Base-by-base conservation (phyloP, 495 filamentous ascomycete genomes). In the Penicillium tannophilum region DNA sequence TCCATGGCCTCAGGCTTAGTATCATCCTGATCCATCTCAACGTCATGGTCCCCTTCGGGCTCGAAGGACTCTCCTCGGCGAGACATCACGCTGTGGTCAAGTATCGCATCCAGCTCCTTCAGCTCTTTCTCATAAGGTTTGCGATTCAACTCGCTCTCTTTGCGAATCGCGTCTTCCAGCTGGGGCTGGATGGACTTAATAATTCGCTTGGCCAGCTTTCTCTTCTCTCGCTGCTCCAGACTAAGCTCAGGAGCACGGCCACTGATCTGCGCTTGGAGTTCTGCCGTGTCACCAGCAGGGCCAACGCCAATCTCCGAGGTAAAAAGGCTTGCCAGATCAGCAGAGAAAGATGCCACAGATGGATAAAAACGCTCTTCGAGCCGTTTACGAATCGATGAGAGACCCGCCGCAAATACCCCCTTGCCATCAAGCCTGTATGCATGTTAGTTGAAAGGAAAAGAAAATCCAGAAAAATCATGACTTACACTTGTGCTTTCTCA, bases 131-230 rank as follows among this genome's bases (percentile, higher is more conserved):
- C 90, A 51, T 84, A 85, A 9, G 88, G 79, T 62, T 83, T 86
- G 56, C 85, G 79, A 54, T 78, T 85, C 9, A 96, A 76, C 45
- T 95, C 91, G 42, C 88, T 86, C 71, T 98, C 93, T 39, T 89
- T 90, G 51, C 82, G 80, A 44, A 89, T 75, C 3, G 91, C 91
- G 46, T 87, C 84, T 69, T 96, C 90, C 7, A 97, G 76, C 41
- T 84, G 80, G 17, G 85, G 84, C 67, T 94, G 89, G 24, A 96
- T 81, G 4, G 85, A 82, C 70, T 90, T 91, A 58, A 96, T 80
- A 51, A 97, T 92, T 44, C 90, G 82, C 69, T 93, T 96, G 14
- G 88, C 93, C 28, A 91, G 75, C 65, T 82, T 86, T 62, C 85
- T 82, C 62, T 83, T 83, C 56, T 87, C 85, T 52, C 86, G 87